phyloP scores from a whole-genome alignment of 305 asterid genomes.

The Coffea humblotiana region DNA sequence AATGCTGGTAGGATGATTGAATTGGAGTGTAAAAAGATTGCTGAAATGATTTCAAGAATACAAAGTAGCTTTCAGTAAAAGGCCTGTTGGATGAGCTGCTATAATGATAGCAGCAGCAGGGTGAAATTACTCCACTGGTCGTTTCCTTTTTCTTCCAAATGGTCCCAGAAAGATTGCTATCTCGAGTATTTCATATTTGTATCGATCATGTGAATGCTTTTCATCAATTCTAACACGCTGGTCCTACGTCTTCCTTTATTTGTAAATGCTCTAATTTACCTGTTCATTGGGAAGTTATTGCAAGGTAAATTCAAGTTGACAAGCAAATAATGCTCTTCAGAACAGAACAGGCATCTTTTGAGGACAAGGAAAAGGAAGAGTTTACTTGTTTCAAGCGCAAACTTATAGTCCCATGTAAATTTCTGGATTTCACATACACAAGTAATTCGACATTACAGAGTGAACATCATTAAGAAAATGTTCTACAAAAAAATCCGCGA shows the following conservation, averaged over 20 bases:
- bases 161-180: slow-evolving; percentile 10
- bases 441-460: not conserved
- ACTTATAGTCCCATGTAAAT: not conserved
- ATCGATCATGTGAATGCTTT: slow-evolving; percentile 4
- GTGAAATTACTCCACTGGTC: not conserved
- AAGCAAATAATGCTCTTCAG: not conserved
- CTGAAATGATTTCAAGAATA: not conserved
- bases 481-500: not conserved
- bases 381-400: not conserved
- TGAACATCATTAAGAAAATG: not conserved
- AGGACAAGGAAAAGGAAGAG: not conserved
- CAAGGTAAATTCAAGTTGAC: not conserved
- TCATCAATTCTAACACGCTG: not conserved
- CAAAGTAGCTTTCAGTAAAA: slow-evolving; percentile 12
- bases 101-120: slow-evolving; percentile 12
- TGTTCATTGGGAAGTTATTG: not conserved
- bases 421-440: not conserved
- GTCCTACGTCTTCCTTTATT: not conserved
- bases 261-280: not conserved
- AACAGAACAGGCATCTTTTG: not conserved
- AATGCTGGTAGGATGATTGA: not conserved
- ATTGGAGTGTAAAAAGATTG: not conserved
- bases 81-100: slow-evolving; percentile 13
- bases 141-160: slow-evolving; percentile 1
- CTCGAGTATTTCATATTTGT: not conserved